Percentiles rank a stretch among this genome's conserved stretches.
Conservation (phyloP, 139 green algal genomes). For the Mesostigma viride region DNA sequence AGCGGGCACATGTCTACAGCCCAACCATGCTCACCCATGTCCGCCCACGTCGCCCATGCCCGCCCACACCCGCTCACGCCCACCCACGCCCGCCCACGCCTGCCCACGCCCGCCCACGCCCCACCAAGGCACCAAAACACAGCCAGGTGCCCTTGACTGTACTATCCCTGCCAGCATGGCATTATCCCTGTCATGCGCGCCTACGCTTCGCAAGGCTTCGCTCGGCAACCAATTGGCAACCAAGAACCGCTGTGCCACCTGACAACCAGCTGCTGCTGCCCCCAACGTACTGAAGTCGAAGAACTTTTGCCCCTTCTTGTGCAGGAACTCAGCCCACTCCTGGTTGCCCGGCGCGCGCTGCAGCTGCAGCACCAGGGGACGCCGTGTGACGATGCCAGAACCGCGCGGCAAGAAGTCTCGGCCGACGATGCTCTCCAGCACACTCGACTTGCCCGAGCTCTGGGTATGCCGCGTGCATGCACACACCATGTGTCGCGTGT, state of each 20-base stretch:
- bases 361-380: constrained; percentile 79
- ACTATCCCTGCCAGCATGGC: neutral
- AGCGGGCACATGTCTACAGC: no score
- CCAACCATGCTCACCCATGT: no score
- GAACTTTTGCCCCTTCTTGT: constrained; percentile 61
- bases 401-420: constrained; percentile 70
- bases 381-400: constrained; percentile 83
- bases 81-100: no score
- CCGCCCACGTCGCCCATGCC: no score
- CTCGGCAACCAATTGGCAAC: neutral
- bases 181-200: no score
- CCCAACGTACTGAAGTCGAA: constrained; percentile 60
- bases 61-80: no score
- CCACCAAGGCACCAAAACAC: neutral
- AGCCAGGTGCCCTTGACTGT: neutral
- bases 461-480: constrained; percentile 33
- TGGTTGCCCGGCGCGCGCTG: constrained; percentile 48
- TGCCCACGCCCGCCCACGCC: no score
- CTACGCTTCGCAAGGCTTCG: no score
- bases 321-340: constrained; percentile 85
- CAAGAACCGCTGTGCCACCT: neutral
- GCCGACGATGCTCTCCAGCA: constrained; percentile 90
- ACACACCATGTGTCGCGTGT: neutral
- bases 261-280: neutral
- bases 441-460: constrained; percentile 83